Evolutionary conservation across 805 yeast species (phyloP).

Genomic region (Pichia eremophila): DNA sequence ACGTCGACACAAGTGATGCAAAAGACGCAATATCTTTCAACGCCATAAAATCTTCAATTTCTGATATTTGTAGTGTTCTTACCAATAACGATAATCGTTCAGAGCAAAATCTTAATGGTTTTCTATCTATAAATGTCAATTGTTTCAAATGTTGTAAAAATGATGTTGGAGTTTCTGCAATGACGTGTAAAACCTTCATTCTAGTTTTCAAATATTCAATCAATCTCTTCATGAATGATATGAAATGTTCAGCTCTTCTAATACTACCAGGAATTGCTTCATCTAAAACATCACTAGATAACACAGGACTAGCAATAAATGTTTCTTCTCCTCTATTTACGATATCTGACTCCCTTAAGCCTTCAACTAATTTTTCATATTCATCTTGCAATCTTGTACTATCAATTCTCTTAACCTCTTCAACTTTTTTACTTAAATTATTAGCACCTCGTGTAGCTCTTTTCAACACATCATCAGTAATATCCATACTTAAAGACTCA

Average conservation of each 20-base stretch:
- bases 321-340: constrained; percentile 47
- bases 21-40: constrained; percentile 93
- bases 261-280: constrained; percentile 98
- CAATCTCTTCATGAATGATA: constrained; percentile 84
- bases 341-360: constrained; percentile 74
- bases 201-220: constrained; percentile 92
- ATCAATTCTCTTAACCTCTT: constrained; percentile 74
- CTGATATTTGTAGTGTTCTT: constrained; percentile 76
- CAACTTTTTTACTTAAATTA: constrained; percentile 70
- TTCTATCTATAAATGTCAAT: constrained; percentile 82
- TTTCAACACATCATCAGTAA: constrained; percentile 83
- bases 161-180: constrained; percentile 94
- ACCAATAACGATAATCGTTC: constrained; percentile 85
- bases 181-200: constrained; percentile 95
- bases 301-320: constrained; percentile 79
- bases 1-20: constrained; percentile 92
- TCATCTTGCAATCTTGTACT: constrained; percentile 80
- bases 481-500: constrained; percentile 83
- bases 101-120: constrained; percentile 86
- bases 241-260: constrained; percentile 93
- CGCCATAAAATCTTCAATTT: constrained; percentile 87
- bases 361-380: constrained; percentile 84
- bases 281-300: constrained; percentile 74
- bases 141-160: constrained; percentile 90
- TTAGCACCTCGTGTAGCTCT: constrained; percentile 83